These are phyloP conservation scores for Fusarium agapanthi DNA, from an alignment of 2,329 filamentous ascomycete genomes.

Conservation along the genomic window DNA sequence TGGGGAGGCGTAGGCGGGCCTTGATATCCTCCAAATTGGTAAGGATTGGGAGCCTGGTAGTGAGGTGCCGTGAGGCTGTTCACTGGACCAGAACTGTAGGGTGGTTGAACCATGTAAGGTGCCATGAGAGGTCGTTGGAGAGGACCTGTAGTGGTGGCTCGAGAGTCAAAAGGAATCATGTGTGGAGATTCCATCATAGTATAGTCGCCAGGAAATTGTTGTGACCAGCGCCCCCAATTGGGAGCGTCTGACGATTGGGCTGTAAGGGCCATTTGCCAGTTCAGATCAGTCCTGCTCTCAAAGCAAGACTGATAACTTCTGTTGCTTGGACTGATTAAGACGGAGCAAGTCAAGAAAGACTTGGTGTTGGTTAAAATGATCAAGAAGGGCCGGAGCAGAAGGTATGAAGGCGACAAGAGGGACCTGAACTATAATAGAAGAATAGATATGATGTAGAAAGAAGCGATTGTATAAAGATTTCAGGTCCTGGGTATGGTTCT, in stretches of 20 bases:
- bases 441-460: conserved; percentile 21
- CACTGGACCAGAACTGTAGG: conserved; percentile 56
- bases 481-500: conserved; percentile 34
- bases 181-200: conserved; percentile 57
- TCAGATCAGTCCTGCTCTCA: conserved; percentile 36
- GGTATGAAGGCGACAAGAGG: conserved; percentile 15
- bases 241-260: conserved; percentile 55
- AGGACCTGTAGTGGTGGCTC: conserved; percentile 48
- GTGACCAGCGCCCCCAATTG: conserved; percentile 65
- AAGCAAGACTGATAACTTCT: conserved; percentile 38
- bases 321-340: not conserved
- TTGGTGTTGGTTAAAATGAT: conserved; percentile 5
- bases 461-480: conserved; percentile 17
- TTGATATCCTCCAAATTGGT: conserved; percentile 55
- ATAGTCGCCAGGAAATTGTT: conserved; percentile 59
- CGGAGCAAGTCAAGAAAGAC: conserved; percentile 7
- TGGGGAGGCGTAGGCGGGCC: conserved; percentile 48
- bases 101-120: conserved; percentile 55
- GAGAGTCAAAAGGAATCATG: conserved; percentile 61
- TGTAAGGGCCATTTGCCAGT: conserved; percentile 56
- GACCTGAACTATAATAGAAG: conserved; percentile 8
- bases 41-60: conserved; percentile 54
- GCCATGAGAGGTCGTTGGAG: conserved; percentile 56
- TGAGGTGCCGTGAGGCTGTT: conserved; percentile 53
- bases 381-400: conserved; percentile 2